Conservation (phyloP, 1,139 yeast genomes). For the Yamadazyma buinensis region DNA sequence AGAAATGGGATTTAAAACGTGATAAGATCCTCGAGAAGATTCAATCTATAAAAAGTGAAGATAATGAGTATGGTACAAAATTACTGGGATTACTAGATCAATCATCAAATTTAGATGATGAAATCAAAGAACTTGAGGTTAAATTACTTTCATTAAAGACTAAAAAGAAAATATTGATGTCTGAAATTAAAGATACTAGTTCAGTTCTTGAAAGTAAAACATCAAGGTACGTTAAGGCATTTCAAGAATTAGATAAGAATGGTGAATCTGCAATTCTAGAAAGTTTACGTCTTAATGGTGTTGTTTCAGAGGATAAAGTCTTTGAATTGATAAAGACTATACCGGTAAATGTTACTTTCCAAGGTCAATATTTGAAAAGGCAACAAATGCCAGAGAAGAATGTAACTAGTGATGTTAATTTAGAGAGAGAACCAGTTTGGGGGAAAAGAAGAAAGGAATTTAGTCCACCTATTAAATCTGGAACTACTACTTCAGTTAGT, state of each 20-base stretch:
- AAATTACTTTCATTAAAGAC: conserved; percentile 31
- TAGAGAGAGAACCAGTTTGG: background rate
- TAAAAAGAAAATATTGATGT: conserved; percentile 33
- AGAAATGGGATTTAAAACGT: conserved; percentile 44
- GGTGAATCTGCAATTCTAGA: conserved; percentile 34
- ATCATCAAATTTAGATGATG: conserved; percentile 31
- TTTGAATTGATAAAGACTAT: conserved; percentile 17
- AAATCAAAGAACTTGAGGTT: conserved; percentile 40
- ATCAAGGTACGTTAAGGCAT: conserved; percentile 39
- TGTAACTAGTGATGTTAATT: background rate
- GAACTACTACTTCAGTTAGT: background rate
- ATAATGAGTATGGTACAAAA: conserved; percentile 44
- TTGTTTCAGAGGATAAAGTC: conserved; percentile 20
- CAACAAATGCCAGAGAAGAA: background rate
- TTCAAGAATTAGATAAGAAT: conserved; percentile 35
- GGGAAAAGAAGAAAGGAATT: background rate
- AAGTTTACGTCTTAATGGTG: conserved; percentile 21
- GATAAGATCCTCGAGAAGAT: conserved; percentile 31
- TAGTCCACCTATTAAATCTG: conserved; percentile 1
- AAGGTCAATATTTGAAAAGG: conserved; percentile 13
- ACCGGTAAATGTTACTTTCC: conserved; percentile 33
- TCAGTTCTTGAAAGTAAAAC: conserved; percentile 53
- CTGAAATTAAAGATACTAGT: conserved; percentile 48
- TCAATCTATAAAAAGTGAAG: conserved; percentile 36
- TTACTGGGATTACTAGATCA: conserved; percentile 35